Evolutionary conservation across 495 filamentous ascomycete genomes (phyloP).

Genomic region (Bombardia bombarda): DNA sequence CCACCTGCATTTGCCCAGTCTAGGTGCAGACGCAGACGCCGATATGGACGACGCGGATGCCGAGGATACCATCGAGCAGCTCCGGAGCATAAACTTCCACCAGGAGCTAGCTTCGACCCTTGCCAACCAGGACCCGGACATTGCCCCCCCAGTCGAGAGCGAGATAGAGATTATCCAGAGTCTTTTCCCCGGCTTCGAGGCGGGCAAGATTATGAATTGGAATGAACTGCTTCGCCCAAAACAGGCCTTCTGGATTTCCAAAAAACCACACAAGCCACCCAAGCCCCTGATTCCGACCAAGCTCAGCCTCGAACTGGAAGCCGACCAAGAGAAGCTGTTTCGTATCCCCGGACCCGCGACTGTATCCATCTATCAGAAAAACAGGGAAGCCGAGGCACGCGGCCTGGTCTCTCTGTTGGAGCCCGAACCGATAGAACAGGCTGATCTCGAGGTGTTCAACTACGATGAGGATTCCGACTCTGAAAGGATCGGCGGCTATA

Average conservation of each 20-base stretch:
- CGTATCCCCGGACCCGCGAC: constrained; percentile 49
- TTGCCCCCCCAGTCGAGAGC: constrained; percentile 54
- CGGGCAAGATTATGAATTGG: constrained; percentile 56
- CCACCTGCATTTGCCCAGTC: constrained; percentile 12
- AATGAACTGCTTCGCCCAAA: constrained; percentile 67
- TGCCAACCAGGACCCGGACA: constrained; percentile 37
- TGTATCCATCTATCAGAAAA: constrained; percentile 37
- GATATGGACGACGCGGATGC: constrained; percentile 8
- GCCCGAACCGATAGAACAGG: constrained; percentile 36
- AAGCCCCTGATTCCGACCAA: constrained; percentile 80
- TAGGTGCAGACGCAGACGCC: too few relatives aligned
- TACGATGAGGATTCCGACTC: constrained; percentile 48
- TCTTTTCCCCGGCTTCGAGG: constrained; percentile 63
- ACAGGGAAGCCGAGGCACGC: constrained; percentile 46
- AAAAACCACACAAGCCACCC: constrained; percentile 63
- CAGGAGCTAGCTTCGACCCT: constrained; percentile 27
- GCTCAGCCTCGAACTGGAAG: constrained; percentile 70
- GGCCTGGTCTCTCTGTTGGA: constrained; percentile 54
- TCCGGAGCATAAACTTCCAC: constrained; percentile 37
- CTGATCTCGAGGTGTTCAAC: constrained; percentile 49
- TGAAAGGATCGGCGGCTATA: constrained; percentile 59
- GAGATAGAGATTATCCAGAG: constrained; percentile 59
- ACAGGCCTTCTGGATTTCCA: constrained; percentile 60
- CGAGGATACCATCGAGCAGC: constrained; percentile 18
- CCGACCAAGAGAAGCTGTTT: constrained; percentile 76